Evolutionary conservation across 371 early-diverging fungal genomes (phyloP), one percentile per base, ranked within the genome.

Genomic region (Funneliformis caledonium): DNA sequence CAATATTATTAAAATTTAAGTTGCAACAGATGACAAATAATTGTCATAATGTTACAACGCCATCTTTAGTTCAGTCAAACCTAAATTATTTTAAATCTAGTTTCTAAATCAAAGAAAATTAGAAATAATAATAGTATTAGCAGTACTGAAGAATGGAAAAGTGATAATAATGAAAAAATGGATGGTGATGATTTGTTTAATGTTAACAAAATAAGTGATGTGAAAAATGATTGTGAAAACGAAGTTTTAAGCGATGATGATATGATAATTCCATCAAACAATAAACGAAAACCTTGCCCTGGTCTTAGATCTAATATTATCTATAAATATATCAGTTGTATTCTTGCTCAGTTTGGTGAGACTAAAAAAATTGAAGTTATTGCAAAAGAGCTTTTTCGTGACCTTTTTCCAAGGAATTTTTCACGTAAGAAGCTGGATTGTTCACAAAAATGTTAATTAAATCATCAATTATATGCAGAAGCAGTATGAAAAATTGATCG

Each of bases 151-250:
- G 64, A 64, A 26, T 64, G 31, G 0, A 7, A 64, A 64, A 64
- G 33, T 31, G 64, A 33, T 64, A 2, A 64, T 31, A 7, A 64
- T 64, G 0, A 64, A 64, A 33, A 9, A 26, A 33, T 64, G 31
- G 31, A 64, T 64, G 9, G 26, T 64, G 5, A 64, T 64, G 31
- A 33, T 64, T 64, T 64, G 64, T 64, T 64, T 26, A 64, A 64
- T 31, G 12, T 64, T 64, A 31, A 64, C 6, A 2, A 33, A 64
- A 64, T 64, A 64, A 64, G 31, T 64, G 31, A 64, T 64, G 12
- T 64, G 0, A 12, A 64, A 64, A 64, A 64, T 7, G 31, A 64
- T 64, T 33, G 31, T 64, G 31, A 64, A 12, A 64, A 33, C 26
- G 5, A 64, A 64, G 4, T 64, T 64, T 64, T 26, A 26, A 26